phyloP scores from a whole-genome alignment of 2,329 filamentous ascomycete species.

The Escovopsis sp. region DNA sequence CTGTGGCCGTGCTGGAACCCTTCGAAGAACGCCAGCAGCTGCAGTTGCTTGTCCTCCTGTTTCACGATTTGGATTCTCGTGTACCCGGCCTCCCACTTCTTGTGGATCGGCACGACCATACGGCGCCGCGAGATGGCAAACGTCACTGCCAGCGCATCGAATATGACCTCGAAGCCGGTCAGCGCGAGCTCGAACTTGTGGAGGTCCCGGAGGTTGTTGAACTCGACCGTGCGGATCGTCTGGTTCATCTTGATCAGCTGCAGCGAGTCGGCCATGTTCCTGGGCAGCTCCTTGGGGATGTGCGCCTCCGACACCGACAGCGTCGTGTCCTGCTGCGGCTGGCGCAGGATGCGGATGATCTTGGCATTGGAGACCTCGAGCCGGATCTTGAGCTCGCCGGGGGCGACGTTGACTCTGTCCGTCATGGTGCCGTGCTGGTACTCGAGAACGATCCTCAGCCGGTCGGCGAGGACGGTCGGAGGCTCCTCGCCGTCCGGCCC shows the following conservation, averaged over 20 bases:
- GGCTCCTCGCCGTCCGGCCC: conserved; percentile 43
- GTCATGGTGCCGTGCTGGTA: conserved; percentile 65
- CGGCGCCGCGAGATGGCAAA: conserved; percentile 72
- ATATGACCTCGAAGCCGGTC: conserved; percentile 66
- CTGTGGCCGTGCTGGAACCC: conserved; percentile 76
- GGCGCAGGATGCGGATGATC: conserved; percentile 52
- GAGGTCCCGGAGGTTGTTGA: conserved; percentile 50
- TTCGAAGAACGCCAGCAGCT: conserved; percentile 76
- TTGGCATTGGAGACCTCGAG: conserved; percentile 48
- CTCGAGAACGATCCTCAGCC: conserved; percentile 59
- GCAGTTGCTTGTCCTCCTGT: conserved; percentile 56
- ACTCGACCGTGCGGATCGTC: conserved; percentile 59
- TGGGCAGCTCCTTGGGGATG: conserved; percentile 44
- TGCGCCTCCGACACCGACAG: conserved; percentile 58
- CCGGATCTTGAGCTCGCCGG: conserved; percentile 55
- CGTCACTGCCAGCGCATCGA: conserved; percentile 54
- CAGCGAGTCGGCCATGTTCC: conserved; percentile 49
- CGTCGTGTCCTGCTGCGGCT: conserved; percentile 63
- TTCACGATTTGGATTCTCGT: conserved; percentile 66
- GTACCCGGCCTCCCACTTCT: conserved; percentile 78
- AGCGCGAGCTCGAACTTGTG: conserved; percentile 67
- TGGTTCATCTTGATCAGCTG: conserved; percentile 39
- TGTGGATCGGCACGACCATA: conserved; percentile 86
- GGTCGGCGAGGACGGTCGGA: conserved; percentile 61
- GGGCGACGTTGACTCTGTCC: conserved; percentile 68